phyloP scores from a whole-genome alignment of 768 basidiomycete genomes.

The Tulasnella sp. region DNA sequence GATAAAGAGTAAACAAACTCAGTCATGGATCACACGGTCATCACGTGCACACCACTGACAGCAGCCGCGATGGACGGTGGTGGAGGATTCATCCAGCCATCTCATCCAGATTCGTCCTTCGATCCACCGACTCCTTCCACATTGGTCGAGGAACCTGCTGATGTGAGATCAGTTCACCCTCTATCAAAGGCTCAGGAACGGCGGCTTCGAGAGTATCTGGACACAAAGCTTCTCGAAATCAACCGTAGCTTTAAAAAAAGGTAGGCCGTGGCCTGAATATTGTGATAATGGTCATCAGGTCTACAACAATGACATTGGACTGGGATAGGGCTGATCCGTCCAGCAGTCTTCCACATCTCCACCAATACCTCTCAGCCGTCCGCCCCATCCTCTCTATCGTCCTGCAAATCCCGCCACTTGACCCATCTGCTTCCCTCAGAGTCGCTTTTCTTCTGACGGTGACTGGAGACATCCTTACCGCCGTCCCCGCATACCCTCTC shows the following conservation, averaged over 20 bases:
- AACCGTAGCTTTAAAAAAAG: constrained; percentile 67
- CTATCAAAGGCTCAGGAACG: constrained; percentile 50
- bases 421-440: constrained; percentile 56
- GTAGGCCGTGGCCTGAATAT: constrained; percentile 31
- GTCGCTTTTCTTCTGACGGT: constrained; percentile 57
- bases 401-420: constrained; percentile 62
- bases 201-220: constrained; percentile 50
- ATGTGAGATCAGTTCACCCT: constrained; percentile 19
- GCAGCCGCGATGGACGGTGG: neutral
- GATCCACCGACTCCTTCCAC: neutral
- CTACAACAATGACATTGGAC: neutral
- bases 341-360: constrained; percentile 35
- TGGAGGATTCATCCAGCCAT: neutral
- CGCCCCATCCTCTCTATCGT: constrained; percentile 48
- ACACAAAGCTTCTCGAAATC: constrained; percentile 50
- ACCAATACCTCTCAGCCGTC: constrained; percentile 46
- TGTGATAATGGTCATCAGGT: neutral
- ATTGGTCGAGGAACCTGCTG: neutral
- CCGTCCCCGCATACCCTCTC: constrained; percentile 48
- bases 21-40: neutral
- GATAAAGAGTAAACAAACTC: neutral
- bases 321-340: neutral
- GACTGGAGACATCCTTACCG: constrained; percentile 51
- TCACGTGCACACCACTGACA: neutral
- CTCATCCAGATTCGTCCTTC: neutral